Base-by-base conservation (phyloP, 208 protist species). In the Acanthamoeba lenticulata region DNA sequence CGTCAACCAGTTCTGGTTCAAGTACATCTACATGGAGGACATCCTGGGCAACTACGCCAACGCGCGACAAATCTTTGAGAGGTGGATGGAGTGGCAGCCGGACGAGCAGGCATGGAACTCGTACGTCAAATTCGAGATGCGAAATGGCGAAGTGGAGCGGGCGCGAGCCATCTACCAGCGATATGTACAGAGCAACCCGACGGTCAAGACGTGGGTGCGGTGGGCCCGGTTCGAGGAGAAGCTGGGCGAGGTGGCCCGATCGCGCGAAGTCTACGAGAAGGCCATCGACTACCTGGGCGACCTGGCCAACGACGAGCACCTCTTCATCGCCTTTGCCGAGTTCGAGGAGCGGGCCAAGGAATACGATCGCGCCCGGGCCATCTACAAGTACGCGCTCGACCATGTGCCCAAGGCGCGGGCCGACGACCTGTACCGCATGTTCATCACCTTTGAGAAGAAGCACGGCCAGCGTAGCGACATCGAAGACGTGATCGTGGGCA, bases 1-100 rank as follows among this genome's bases (percentile, higher is more conserved):
- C 62, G 97, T 98, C 9, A 96, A 98, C n/a, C 98, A 99, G 92
- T 97, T 99, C 49, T 99, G 99, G 99, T 96, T 92, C 94, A 98
- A 98, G 92, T 98, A 98, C 83, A 74, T 95, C n/a, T 97, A 98
- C 93, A 98, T 99, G 95, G 99, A 99, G 96, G 98, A 99, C 96
- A 98, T 99, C 62, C 94, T 99, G 0, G 99, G 98, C 65, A 98
- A 99, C 94, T 96, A 98, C 17, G 94, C 96, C 36, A 95, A 79
- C 9, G 96, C 97, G 27, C 96, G 99, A 13, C 96, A 98, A 4
- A 65, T 99, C 5, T 99, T 99, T 95, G 98, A 99, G 74, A 97
- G 99, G 40, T 99, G 99, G 99, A 98, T 99, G 79, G 94, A 97
- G 62, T 99, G 98, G 97, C 92, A 99, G 34, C 98, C 98, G 13